Conservation (phyloP, 73 alveolate species). For the Paramecium biaurelia region DNA sequence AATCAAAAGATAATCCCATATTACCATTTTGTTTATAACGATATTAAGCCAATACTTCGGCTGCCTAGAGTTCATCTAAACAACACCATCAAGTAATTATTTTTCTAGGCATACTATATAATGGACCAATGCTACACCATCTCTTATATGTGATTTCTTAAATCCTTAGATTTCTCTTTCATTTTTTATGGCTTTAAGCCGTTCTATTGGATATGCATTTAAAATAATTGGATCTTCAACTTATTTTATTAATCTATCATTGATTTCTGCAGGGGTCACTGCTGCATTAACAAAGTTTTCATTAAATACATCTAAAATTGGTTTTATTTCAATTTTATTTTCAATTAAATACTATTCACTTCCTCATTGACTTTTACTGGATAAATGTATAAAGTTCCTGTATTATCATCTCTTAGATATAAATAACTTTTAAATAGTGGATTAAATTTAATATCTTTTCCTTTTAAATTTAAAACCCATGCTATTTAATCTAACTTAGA, state of each 20-base stretch:
- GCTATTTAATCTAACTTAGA: conserved; percentile 90
- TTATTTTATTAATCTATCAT: conserved; percentile 33
- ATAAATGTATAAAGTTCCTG: conserved; percentile 71
- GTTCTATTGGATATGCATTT: conserved; percentile 60
- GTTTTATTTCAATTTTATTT: conserved; percentile 64
- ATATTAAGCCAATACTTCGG: conserved; percentile 62
- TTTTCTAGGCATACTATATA: conserved; percentile 93
- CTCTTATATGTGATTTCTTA: conserved; percentile 85
- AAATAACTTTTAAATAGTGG: conserved; percentile 94
- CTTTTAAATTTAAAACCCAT: conserved; percentile 92
- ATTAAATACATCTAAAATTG: conserved; percentile 69
- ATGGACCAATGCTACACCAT: conserved; percentile 87
- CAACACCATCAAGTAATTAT: conserved; percentile 60
- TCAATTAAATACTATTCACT: conserved; percentile 70
- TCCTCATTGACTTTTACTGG: conserved; percentile 69
- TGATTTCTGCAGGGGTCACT: conserved; percentile 63
- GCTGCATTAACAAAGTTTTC: conserved; percentile 56
- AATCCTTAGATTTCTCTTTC: conserved; percentile 87
- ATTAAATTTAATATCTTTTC: conserved; percentile 91
- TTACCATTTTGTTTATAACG: conserved; percentile 78
- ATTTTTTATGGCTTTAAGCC: conserved; percentile 83
- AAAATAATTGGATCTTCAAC: not conserved
- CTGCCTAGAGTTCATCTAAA: conserved; percentile 61
- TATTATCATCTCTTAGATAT: conserved; percentile 54
- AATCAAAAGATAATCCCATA: conserved; percentile 92